Conservation (phyloP, 2,329 filamentous ascomycete species). For the Ophiostoma australiae region DNA sequence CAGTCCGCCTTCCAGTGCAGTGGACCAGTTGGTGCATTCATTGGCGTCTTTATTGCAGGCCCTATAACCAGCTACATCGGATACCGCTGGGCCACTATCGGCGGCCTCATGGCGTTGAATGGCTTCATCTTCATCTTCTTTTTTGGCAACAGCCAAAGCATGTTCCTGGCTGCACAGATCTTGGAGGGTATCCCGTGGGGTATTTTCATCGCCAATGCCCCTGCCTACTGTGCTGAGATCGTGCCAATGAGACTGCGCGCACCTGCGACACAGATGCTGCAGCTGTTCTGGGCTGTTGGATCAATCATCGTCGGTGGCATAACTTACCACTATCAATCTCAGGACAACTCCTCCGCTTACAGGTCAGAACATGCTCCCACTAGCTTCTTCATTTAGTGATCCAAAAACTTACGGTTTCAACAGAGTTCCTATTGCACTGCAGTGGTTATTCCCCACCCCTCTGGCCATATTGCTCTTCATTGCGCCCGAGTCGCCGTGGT, state of each 20-base stretch:
- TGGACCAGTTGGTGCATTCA: slow-evolving; percentile 55
- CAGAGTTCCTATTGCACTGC: slow-evolving; percentile 42
- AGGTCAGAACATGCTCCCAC: not conserved
- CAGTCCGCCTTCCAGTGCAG: slow-evolving; percentile 53
- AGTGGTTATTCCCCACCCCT: slow-evolving; percentile 51
- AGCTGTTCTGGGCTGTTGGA: slow-evolving; percentile 62
- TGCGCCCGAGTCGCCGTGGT: slow-evolving; percentile 52
- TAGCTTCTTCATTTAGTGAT: not conserved
- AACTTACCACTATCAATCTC: slow-evolving; percentile 49
- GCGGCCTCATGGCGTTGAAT: slow-evolving; percentile 53
- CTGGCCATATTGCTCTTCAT: slow-evolving; percentile 47
- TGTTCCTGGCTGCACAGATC: slow-evolving; percentile 51
- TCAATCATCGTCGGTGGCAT: slow-evolving; percentile 55
- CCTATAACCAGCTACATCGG: slow-evolving; percentile 56
- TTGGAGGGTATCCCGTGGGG: slow-evolving; percentile 62
- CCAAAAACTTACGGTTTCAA: slow-evolving; percentile 24
- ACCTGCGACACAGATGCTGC: slow-evolving; percentile 56
- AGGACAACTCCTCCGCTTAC: slow-evolving; percentile 34
- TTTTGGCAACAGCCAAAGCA: slow-evolving; percentile 40
- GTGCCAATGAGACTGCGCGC: slow-evolving; percentile 55
- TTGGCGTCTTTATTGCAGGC: slow-evolving; percentile 56
- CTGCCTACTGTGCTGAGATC: slow-evolving; percentile 59
- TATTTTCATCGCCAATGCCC: slow-evolving; percentile 61
- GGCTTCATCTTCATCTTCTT: slow-evolving; percentile 52
- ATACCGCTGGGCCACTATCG: slow-evolving; percentile 56